A percentile compares a stretch with the other conserved stretches of the same genome.
Evolutionary conservation across 2,329 filamentous ascomycete genomes (phyloP).

Genomic region (Epichloe bromicola): DNA sequence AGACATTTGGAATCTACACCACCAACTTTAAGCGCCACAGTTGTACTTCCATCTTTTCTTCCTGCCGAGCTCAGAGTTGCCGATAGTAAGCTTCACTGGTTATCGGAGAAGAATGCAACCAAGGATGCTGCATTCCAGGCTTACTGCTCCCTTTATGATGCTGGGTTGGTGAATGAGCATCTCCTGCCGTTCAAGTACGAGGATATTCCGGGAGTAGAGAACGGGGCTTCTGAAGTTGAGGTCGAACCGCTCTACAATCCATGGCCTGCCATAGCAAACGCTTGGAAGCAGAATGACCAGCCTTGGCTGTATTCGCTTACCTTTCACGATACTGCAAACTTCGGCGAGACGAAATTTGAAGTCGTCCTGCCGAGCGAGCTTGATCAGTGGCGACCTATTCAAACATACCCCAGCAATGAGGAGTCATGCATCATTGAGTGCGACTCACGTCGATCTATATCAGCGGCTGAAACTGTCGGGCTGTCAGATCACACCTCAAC

Average conservation of each 20-base stretch:
- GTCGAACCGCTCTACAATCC: slow-evolving; percentile 30
- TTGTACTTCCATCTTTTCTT: slow-evolving; percentile 59
- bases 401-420: slow-evolving; percentile 25
- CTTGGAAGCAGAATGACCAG: slow-evolving; percentile 23
- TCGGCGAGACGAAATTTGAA: slow-evolving; percentile 22
- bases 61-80: slow-evolving; percentile 27
- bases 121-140: slow-evolving; percentile 78
- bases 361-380: slow-evolving; percentile 31
- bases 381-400: slow-evolving; percentile 22
- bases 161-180: slow-evolving; percentile 63
- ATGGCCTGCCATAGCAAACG: slow-evolving; percentile 30
- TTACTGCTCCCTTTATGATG: slow-evolving; percentile 55
- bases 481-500: slow-evolving; percentile 30
- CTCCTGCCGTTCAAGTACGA: slow-evolving; percentile 50
- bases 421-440: slow-evolving; percentile 22
- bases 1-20: slow-evolving; percentile 18
- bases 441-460: slow-evolving; percentile 8
- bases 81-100: slow-evolving; percentile 38
- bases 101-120: slow-evolving; percentile 55
- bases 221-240: slow-evolving; percentile 20
- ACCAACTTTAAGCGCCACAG: slow-evolving; percentile 38
- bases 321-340: slow-evolving; percentile 19
- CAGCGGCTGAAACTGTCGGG: slow-evolving; percentile 7
- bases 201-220: slow-evolving; percentile 26
- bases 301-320: slow-evolving; percentile 18